Percentiles rank a stretch among this genome's conserved stretches.
Conservation (phyloP, 164 flowering plant genomes). For the Vitis cinerea region DNA sequence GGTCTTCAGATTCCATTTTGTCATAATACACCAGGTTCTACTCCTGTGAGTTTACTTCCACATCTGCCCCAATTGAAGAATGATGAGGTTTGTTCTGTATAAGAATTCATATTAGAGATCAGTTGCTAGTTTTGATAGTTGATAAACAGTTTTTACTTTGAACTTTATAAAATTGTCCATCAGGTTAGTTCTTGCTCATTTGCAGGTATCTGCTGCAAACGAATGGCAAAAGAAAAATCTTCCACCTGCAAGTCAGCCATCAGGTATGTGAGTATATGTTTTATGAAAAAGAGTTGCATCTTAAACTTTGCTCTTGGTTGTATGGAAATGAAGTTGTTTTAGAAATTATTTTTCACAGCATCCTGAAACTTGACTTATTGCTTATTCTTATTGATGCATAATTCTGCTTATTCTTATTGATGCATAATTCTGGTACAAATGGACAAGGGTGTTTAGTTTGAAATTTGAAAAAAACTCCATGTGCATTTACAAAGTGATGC, state of each 20-base stretch:
- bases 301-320: background rate
- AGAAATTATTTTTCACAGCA: background rate
- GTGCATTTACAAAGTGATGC: too few species aligned
- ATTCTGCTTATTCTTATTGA: too few species aligned
- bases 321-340: background rate
- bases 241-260: constrained; percentile 25
- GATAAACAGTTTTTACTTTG: background rate
- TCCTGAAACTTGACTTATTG: background rate
- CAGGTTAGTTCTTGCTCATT: background rate
- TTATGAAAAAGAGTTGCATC: background rate
- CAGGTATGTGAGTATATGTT: constrained; percentile 34
- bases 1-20: constrained; percentile 25
- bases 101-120: background rate
- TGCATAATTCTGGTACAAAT: too few species aligned
- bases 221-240: constrained; percentile 38
- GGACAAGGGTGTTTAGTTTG: too few species aligned
- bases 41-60: constrained; percentile 16
- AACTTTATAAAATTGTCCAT: background rate
- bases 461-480: too few species aligned
- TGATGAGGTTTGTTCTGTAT: constrained; percentile 53
- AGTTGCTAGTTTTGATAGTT: background rate
- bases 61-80: constrained; percentile 36
- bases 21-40: constrained; percentile 24
- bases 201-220: constrained; percentile 41
- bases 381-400: too few species aligned